Evolutionary conservation across 176 grass and related monocot species (phyloP), one percentile per base, ranked within the genome.

Genomic region (Dactylis glomerata): DNA sequence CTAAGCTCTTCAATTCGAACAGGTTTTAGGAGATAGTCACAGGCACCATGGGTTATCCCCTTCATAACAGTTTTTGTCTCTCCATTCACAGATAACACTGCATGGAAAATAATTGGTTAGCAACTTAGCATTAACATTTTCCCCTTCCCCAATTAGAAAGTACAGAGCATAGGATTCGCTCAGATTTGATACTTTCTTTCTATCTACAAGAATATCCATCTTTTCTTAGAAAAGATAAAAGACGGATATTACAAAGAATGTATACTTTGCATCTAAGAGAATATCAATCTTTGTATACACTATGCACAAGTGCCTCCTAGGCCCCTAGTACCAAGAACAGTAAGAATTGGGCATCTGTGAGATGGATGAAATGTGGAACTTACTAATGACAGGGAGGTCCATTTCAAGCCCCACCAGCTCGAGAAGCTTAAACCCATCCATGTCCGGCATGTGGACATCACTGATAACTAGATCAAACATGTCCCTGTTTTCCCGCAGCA

Each of bases 11-110:
- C 96, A 16, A 99, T 82, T 10, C 96, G 89, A 85, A 99, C 96
- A 55, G 96, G 91, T 77, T 99, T 96, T 27, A 99, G 76, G 69
- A 99, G 93, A 84, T 99, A 99, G 67, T 99, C 93, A 38, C 93
- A 99, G 1, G 96, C 96, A 41, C 96, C 96, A 84, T 99, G 96
- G 28, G 96, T 96, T 84, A 99, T 96, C 76, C 96, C 93, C 79
- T 99, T 99, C 96, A 99, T 96, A 45, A 99, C 96, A 75, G 89
- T 92, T 86, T 96, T 96, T 34, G 93, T 99, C 31, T 96, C 96
- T 55, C 93, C 93, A 87, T 96, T 99, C 14, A 81, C 93, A 22
- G 96, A 99, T 59, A 96, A 31, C 91, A 99, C 96, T 99, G 84
- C 75, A 94, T 30, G 63, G 40, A 78, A 81, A 89, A 87, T 72